Evolutionary conservation across 306 rosid genomes (phyloP).

Genomic region (Quercus variabilis): DNA sequence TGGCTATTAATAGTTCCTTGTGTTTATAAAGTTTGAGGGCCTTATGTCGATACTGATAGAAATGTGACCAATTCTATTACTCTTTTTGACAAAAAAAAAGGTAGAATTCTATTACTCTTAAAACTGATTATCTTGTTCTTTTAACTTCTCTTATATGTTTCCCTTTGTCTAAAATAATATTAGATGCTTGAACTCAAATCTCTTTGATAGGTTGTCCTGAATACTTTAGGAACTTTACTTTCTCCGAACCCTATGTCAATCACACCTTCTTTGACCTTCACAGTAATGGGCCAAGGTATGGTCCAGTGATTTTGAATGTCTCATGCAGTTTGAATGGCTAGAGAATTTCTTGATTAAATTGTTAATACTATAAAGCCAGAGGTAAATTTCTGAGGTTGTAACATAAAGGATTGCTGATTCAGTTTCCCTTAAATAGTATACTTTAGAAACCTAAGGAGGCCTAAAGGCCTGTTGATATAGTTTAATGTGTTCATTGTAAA

Average conservation of each 20-base stretch:
- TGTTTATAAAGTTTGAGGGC: too few relatives aligned
- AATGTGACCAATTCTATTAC: too few relatives aligned
- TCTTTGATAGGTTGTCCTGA: neutral
- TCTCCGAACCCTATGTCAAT: neutral
- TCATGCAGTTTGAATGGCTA: neutral
- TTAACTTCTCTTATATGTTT: too few relatives aligned
- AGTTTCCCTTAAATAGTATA: neutral
- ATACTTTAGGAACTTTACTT: neutral
- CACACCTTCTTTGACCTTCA: neutral
- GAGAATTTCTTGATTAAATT: neutral
- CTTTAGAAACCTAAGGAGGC: too few relatives aligned
- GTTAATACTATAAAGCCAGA: neutral
- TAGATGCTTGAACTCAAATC: neutral
- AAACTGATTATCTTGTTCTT: too few relatives aligned
- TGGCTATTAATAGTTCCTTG: too few relatives aligned
- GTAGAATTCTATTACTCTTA: too few relatives aligned
- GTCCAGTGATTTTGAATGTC: neutral
- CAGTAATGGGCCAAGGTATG: neutral
- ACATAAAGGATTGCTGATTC: neutral
- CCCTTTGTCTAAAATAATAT: too few relatives aligned
- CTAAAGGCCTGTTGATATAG: too few relatives aligned
- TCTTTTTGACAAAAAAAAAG: too few relatives aligned
- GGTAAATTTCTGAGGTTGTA: neutral
- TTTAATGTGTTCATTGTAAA: too few relatives aligned
- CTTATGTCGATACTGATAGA: too few relatives aligned